Conservation (phyloP, 169 alveolate species). For the Besnoitia besnoiti region DNA sequence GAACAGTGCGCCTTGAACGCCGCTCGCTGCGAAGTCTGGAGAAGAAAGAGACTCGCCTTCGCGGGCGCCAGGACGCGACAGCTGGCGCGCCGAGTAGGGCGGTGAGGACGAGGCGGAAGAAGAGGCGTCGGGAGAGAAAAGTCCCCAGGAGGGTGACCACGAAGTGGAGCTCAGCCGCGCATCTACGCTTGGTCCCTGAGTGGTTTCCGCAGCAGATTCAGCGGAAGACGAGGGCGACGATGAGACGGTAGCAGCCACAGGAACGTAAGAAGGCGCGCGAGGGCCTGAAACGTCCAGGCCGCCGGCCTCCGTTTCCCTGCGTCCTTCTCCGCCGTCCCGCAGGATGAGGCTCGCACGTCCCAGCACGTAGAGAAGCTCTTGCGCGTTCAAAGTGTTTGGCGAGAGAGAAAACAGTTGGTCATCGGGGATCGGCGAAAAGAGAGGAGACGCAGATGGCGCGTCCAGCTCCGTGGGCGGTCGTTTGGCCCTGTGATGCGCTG, state of each 20-base stretch:
- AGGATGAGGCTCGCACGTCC: conserved; percentile 14
- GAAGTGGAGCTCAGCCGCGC: background rate
- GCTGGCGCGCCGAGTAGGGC: background rate
- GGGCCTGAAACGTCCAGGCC: background rate
- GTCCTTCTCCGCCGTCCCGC: background rate
- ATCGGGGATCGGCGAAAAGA: background rate
- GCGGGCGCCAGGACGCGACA: background rate
- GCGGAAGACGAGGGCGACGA: background rate
- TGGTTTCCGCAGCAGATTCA: no score
- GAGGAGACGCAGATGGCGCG: background rate
- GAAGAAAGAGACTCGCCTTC: background rate
- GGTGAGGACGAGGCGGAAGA: background rate
- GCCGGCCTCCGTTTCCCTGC: background rate
- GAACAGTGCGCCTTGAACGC: no score
- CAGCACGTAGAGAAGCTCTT: conserved; percentile 19
- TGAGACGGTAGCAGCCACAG: background rate
- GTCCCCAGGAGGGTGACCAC: background rate
- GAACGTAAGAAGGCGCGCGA: no score
- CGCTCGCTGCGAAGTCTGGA: background rate
- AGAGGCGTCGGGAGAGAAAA: background rate
- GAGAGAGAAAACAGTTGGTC: background rate
- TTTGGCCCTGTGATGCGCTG: background rate
- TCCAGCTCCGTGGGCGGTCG: background rate
- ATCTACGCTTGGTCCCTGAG: no score
- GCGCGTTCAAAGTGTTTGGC: background rate